phyloP scores from a whole-genome alignment of 2,329 filamentous ascomycete species.

The Diaporthe sp. region DNA sequence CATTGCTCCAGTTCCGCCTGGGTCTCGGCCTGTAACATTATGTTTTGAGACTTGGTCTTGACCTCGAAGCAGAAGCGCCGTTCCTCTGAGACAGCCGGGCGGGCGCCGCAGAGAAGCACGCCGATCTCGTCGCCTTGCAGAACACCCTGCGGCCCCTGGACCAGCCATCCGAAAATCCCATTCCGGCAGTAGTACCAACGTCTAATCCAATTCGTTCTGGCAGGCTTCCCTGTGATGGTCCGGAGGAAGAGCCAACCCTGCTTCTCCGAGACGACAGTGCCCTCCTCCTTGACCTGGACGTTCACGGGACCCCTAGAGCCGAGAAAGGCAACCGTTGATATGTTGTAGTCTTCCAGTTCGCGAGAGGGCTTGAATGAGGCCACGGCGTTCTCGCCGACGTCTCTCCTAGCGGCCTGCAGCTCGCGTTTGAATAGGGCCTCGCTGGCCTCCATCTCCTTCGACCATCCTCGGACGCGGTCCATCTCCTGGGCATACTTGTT shows the following conservation, averaged over 20 bases:
- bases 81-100: slow-evolving; percentile 92
- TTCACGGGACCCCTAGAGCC: slow-evolving; percentile 78
- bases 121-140: slow-evolving; percentile 97
- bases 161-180: slow-evolving; percentile 95
- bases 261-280: slow-evolving; percentile 77
- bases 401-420: slow-evolving; percentile 81
- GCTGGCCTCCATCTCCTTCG: slow-evolving; percentile 92
- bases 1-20: slow-evolving; percentile 94
- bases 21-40: slow-evolving; percentile 92
- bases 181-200: slow-evolving; percentile 97
- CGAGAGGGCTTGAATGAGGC: slow-evolving; percentile 82
- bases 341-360: slow-evolving; percentile 92
- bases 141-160: slow-evolving; percentile 87
- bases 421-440: slow-evolving; percentile 88
- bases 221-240: slow-evolving; percentile 87
- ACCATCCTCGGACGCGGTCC: slow-evolving; percentile 93
- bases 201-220: slow-evolving; percentile 88
- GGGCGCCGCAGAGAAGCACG: slow-evolving; percentile 92
- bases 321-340: slow-evolving; percentile 90
- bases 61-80: slow-evolving; percentile 97
- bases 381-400: slow-evolving; percentile 85
- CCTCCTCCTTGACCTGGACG: slow-evolving; percentile 68
- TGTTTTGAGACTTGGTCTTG: slow-evolving; percentile 94
- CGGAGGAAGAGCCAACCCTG: slow-evolving; percentile 95
- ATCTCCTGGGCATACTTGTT: slow-evolving; percentile 83